These are phyloP conservation scores for Paraurostyla sp. DNA, from an alignment of 73 alveolate species.

Conservation along the genomic window DNA sequence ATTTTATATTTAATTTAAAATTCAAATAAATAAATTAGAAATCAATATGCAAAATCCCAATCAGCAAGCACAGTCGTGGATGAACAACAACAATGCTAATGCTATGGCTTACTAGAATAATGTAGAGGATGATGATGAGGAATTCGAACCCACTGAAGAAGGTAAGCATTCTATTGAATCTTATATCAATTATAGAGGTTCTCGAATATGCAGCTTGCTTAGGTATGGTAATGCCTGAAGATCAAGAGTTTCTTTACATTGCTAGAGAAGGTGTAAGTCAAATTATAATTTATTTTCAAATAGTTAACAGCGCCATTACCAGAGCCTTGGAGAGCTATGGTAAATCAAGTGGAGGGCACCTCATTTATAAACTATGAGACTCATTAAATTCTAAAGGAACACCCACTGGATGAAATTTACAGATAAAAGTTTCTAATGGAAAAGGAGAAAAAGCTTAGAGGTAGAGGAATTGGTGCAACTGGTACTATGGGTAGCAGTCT, in stretches of 20 bases:
- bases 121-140: constrained; percentile 52
- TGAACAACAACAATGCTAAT: not conserved
- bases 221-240: constrained; percentile 36
- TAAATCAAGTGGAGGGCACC: constrained; percentile 6
- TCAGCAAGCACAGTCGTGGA: not conserved
- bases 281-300: not conserved
- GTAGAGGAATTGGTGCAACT: not conserved
- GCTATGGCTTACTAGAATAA: not conserved
- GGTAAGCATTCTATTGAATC: not conserved
- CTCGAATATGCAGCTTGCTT: constrained; percentile 11
- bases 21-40: no score
- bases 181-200: not conserved
- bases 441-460: not conserved
- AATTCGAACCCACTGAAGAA: constrained; percentile 46
- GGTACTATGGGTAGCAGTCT: not conserved
- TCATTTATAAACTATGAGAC: constrained; percentile 3
- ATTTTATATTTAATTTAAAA: not conserved
- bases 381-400: not conserved
- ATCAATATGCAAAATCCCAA: not conserved
- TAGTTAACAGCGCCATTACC: constrained; percentile 58
- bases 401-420: constrained; percentile 47
- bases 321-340: constrained; percentile 47
- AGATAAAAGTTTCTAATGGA: not conserved
- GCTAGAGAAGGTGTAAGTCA: constrained; percentile 51
- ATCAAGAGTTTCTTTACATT: constrained; percentile 39